Conservation (phyloP, 148 eudicot genomes). For the Arbutus unedo region DNA sequence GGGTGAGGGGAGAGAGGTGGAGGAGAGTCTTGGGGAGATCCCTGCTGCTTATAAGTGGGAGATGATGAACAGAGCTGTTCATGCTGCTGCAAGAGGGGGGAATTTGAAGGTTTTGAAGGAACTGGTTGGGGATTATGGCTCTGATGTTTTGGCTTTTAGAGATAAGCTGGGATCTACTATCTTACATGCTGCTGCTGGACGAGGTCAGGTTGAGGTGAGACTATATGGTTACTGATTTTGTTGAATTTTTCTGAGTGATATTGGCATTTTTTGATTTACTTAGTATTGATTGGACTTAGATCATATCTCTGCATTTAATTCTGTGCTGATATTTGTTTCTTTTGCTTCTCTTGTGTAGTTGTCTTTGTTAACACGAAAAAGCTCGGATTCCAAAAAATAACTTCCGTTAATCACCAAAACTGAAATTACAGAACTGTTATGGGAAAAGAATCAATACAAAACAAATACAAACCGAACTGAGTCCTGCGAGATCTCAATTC, state of each 20-base stretch:
- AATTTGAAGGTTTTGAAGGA: slow-evolving; percentile 64
- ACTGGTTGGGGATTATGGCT: slow-evolving; percentile 50
- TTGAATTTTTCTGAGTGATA: neutral
- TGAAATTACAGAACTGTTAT: no score
- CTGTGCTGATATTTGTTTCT: neutral
- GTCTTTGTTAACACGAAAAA: no score
- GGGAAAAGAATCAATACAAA: no score
- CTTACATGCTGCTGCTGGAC: slow-evolving; percentile 86
- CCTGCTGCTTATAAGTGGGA: slow-evolving; percentile 68
- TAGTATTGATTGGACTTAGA: neutral
- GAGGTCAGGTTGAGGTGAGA: slow-evolving; percentile 83
- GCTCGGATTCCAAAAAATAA: no score
- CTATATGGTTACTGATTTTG: neutral
- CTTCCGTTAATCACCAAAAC: no score
- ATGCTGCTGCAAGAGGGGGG: slow-evolving; percentile 96
- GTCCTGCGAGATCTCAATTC: no score
- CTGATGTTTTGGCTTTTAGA: slow-evolving; percentile 56
- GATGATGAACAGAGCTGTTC: slow-evolving; percentile 80
- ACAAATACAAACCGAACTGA: no score
- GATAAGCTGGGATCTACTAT: slow-evolving; percentile 69
- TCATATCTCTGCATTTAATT: neutral
- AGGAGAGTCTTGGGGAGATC: slow-evolving; percentile 44
- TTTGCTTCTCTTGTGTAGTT: neutral
- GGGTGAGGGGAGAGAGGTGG: slow-evolving; percentile 31
- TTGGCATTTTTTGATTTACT: neutral